Evolutionary conservation across 371 early-diverging fungal species (phyloP), one percentile per base, ranked within the genome.

Genomic region (Rozella allomycis): DNA sequence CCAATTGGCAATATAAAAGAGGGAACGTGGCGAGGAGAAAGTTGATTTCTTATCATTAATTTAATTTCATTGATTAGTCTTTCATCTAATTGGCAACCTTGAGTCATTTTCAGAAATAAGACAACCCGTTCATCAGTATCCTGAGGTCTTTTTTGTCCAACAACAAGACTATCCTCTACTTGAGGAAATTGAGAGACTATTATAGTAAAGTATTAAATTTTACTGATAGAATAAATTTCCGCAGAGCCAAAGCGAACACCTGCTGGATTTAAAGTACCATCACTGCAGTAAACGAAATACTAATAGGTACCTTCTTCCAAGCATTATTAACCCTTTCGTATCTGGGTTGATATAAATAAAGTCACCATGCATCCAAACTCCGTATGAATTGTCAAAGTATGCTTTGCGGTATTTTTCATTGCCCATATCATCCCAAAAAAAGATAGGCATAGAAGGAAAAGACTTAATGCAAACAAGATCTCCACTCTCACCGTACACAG

Each of bases 401-500:
- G 94, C 83, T 9, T 52, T 48, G 39, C 46, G 59, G 57, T 94
- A 94, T 49, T 78, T 78, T 31, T 52, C 39, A 37, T 69, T 54
- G 0, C 54, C 45, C 5, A 17, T 8, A 40, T 83, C 86, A 43
- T 83, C 74, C 66, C 76, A 81, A 47, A 86, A 90, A 35, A 54
- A 68, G 0, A 86, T 78, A n/a, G 94, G 94, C 94, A 91, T 90
- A 49, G 75, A 78, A 1, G 94, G 94, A 70, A 94, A 90, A 3
- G 87, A 77, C 34, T 62, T 63, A 0, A 70, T 70, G 58, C 91
- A 91, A 2, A 90, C 85, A 37, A 94, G 42, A 43, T 94, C 94
- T 1, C 80, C 94, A 6, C 78, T 50, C 31, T 66, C 49, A 11
- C 71, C 84, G 21, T 52, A 47, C 4, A 84, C 72, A 0, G 78